Evolutionary conservation across 768 basidiomycete species (phyloP).

Genomic region (Cyclocybe aegerita): DNA sequence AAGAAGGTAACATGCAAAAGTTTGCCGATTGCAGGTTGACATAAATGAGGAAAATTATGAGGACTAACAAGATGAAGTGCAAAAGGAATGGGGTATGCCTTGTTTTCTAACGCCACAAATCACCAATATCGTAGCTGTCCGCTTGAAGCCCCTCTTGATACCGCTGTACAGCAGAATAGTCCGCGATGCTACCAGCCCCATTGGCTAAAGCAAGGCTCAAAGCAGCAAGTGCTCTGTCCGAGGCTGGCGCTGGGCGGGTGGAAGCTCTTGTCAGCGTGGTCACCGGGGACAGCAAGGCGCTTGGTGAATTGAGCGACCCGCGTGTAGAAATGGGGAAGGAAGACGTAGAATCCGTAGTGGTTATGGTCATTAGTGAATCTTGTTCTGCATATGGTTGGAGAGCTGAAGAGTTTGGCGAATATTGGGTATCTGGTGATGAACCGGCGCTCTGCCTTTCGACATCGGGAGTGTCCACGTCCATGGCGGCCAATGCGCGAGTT

Average conservation of each 20-base stretch:
- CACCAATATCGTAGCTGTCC: slow-evolving; percentile 20
- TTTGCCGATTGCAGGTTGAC: no score
- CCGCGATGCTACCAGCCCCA: slow-evolving; percentile 27
- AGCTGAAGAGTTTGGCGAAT: neutral
- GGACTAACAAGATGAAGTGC: no score
- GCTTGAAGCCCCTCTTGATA: slow-evolving; percentile 15
- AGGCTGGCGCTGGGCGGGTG: slow-evolving; percentile 5
- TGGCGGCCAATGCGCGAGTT: slow-evolving; percentile 40
- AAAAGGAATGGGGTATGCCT: neutral
- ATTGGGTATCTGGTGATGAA: slow-evolving; percentile 7
- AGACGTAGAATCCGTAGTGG: slow-evolving; percentile 1
- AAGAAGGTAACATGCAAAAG: no score
- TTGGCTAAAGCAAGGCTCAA: slow-evolving; percentile 25
- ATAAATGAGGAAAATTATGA: no score
- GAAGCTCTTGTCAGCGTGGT: slow-evolving; percentile 29
- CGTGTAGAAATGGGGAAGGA: slow-evolving; percentile 11
- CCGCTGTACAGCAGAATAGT: slow-evolving; percentile 21
- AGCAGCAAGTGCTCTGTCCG: slow-evolving; percentile 23
- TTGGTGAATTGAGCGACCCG: slow-evolving; percentile 15
- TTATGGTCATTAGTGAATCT: neutral
- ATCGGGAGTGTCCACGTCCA: slow-evolving; percentile 13
- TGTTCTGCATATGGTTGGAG: slow-evolving; percentile 1
- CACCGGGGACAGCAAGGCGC: slow-evolving; percentile 13
- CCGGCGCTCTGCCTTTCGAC: neutral
- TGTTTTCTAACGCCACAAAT: slow-evolving; percentile 21